These are phyloP conservation scores for Dactylellina leptospora DNA, from an alignment of 2,329 filamentous ascomycete species.

Conservation along the genomic window DNA sequence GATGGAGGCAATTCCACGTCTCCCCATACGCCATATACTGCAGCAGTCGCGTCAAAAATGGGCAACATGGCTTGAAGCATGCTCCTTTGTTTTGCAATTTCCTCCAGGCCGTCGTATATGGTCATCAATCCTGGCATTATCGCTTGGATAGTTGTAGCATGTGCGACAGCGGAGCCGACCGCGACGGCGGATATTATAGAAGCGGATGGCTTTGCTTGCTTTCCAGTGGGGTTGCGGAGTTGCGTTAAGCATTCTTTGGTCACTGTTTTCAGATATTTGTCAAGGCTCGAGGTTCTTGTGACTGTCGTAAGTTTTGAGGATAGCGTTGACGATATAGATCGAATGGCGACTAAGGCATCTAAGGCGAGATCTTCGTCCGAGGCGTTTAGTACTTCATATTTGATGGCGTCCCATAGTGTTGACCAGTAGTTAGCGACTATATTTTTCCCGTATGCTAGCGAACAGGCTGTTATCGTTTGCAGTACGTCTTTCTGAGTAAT, in stretches of 20 bases:
- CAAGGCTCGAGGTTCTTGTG: slow-evolving; percentile 62
- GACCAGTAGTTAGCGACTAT: slow-evolving; percentile 71
- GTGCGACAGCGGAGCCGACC: slow-evolving; percentile 66
- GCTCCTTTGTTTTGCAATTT: slow-evolving; percentile 70
- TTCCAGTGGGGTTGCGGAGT: slow-evolving; percentile 73
- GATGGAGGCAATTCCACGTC: slow-evolving; percentile 60
- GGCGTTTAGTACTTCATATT: slow-evolving; percentile 74
- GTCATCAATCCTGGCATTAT: slow-evolving; percentile 69
- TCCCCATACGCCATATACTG: slow-evolving; percentile 68
- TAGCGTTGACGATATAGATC: slow-evolving; percentile 67
- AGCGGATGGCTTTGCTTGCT: slow-evolving; percentile 72
- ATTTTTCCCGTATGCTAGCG: slow-evolving; percentile 68
- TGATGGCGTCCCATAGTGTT: slow-evolving; percentile 73
- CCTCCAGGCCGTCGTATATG: slow-evolving; percentile 70
- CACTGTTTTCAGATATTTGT: slow-evolving; percentile 69
- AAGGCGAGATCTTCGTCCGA: slow-evolving; percentile 71
- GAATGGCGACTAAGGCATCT: slow-evolving; percentile 67
- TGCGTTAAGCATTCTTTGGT: slow-evolving; percentile 74
- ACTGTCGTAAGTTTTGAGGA: slow-evolving; percentile 62
- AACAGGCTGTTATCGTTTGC: slow-evolving; percentile 70
- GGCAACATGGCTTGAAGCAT: slow-evolving; percentile 70
- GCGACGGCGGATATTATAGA: slow-evolving; percentile 69
- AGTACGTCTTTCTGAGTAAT: slow-evolving; percentile 68
- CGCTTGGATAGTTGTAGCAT: slow-evolving; percentile 67
- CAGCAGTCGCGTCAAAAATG: slow-evolving; percentile 68